Evolutionary conservation across 805 yeast genomes (phyloP).

Genomic region (Saturnispora halmiae): DNA sequence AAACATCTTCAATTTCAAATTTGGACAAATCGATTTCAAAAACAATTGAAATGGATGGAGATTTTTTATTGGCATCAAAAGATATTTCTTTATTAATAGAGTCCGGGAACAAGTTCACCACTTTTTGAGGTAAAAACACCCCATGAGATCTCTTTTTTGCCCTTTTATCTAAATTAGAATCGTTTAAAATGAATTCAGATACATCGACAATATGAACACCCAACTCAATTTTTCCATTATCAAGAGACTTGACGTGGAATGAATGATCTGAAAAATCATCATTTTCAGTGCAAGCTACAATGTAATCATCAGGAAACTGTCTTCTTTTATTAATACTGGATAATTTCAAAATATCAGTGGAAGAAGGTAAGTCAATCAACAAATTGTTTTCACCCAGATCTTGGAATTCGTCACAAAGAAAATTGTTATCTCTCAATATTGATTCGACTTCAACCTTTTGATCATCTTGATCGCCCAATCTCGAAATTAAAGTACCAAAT

Average conservation of each 20-base stretch:
- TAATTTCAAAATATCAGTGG: constrained; percentile 25
- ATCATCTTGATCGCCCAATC: constrained; percentile 74
- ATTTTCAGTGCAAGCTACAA: constrained; percentile 53
- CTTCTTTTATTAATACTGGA: constrained; percentile 32
- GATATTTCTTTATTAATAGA: constrained; percentile 52
- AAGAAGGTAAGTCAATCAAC: constrained; percentile 33
- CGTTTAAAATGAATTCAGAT: constrained; percentile 59
- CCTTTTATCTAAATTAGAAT: constrained; percentile 74
- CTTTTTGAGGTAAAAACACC: constrained; percentile 75
- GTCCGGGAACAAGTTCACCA: constrained; percentile 58
- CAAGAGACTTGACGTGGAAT: constrained; percentile 59
- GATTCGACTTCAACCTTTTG: constrained; percentile 77
- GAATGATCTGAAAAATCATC: constrained; percentile 66
- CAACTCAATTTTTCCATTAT: constrained; percentile 57
- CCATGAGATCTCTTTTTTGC: constrained; percentile 85
- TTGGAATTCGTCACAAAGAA: constrained; percentile 72
- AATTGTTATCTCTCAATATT: constrained; percentile 78
- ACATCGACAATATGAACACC: constrained; percentile 85
- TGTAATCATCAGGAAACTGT: constrained; percentile 50
- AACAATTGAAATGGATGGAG: constrained; percentile 66
- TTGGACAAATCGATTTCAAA: constrained; percentile 68
- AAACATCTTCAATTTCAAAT: constrained; percentile 64
- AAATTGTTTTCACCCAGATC: constrained; percentile 28
- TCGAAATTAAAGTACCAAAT: constrained; percentile 85
- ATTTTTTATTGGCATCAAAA: constrained; percentile 48